A percentile compares a stretch with the other conserved stretches of the same genome.
Conservation (phyloP, 1,284 basidiomycete genomes). For the Phlebopus sp. region DNA sequence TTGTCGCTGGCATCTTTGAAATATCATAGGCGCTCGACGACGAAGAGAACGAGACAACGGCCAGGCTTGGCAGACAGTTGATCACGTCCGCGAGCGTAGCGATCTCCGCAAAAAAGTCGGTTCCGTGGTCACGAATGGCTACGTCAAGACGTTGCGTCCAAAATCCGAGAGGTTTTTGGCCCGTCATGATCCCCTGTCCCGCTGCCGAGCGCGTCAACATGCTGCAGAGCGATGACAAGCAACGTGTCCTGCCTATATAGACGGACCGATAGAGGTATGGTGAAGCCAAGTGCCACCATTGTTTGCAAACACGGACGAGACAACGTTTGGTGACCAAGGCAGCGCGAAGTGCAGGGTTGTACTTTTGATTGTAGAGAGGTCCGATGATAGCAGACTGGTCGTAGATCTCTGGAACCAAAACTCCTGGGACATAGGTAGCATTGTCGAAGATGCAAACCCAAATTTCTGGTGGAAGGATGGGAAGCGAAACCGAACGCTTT, state of each 20-base stretch:
- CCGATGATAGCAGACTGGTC: conserved; percentile 17
- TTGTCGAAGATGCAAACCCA: conserved; percentile 34
- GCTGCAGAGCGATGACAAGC: conserved; percentile 23
- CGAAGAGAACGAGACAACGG: conserved; percentile 26
- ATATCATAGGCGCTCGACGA: neutral
- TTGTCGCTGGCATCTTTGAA: neutral
- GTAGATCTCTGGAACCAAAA: conserved; percentile 27
- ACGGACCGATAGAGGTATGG: conserved; percentile 34
- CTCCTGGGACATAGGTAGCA: conserved; percentile 30
- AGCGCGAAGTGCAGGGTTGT: conserved; percentile 11
- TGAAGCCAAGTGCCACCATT: conserved; percentile 35
- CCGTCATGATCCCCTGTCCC: conserved; percentile 7
- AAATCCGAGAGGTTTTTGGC: conserved; percentile 22
- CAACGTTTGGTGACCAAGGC: conserved; percentile 32
- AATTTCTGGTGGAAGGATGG: conserved; percentile 36
- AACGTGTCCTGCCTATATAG: conserved; percentile 23
- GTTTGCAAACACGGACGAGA: conserved; percentile 38
- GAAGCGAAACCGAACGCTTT: conserved; percentile 4
- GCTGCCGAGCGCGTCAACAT: conserved; percentile 17
- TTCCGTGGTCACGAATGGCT: conserved; percentile 25
- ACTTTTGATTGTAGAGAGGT: conserved; percentile 4
- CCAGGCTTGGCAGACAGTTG: conserved; percentile 26
- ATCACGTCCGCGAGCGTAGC: conserved; percentile 21
- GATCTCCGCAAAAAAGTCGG: conserved; percentile 3
- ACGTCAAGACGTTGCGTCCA: conserved; percentile 36